Base-by-base conservation (phyloP, 2,329 filamentous ascomycete species). In the Claviceps monticola region DNA sequence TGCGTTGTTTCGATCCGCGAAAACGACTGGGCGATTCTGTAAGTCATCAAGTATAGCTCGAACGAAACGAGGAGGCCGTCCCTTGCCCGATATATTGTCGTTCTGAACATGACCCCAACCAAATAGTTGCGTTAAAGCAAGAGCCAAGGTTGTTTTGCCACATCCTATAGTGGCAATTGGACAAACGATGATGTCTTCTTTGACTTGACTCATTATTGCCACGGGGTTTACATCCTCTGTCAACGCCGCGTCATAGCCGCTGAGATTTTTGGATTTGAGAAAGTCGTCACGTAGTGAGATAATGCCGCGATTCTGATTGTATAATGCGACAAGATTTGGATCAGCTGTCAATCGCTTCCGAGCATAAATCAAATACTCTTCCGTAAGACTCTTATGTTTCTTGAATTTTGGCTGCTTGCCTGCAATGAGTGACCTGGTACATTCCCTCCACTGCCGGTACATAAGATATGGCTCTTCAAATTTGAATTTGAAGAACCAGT, bases 401-500 rank as follows among this genome's bases (percentile, higher is more conserved):
- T 82, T 90, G 71, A 79, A 86, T 57, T 77, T 85, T 11, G 90
- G 88, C 41, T 79, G 70, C 59, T 80, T 85, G 14, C 85, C 85
- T 1, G 76, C 63, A 58, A 98, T 96, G 53, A 97, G 69, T 5
- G 87, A 79, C 66, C 95, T 97, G 43, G 93, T 98, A 64, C 87
- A 95, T 70, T 98, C 93, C 56, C 93, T 83, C 93, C 93, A 98
- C 71, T 98, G 93, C 23, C 93, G 83, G 69, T 97, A 98, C 88
- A 98, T 94, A 55, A 98, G 73, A 64, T 98, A 98, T 0, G 93
- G 93, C 70, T 98, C 93, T 63, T 98, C 93, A 55, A 98, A 98
- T 71, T 98, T 98, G 79, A 90, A 98, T 69, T 98, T 98, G 82
- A 98, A 98, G 69, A 98, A 98, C 93, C 93, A 98, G 66, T 98